Evolutionary conservation across 2,329 filamentous ascomycete species (phyloP).

Genomic region (Raffaelea arxii): DNA sequence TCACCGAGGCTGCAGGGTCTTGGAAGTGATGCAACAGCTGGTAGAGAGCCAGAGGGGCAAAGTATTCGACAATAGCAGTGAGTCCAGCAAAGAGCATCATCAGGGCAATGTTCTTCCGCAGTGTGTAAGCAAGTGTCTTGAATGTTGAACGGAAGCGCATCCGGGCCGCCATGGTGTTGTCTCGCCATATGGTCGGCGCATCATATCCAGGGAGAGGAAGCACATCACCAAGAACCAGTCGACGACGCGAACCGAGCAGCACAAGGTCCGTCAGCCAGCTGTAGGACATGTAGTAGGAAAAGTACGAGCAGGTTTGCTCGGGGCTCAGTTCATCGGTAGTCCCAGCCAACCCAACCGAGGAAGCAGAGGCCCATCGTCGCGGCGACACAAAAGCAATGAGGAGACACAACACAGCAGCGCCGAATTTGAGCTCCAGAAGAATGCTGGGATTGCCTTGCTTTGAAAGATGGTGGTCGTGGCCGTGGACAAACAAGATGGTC

Average conservation of each 20-base stretch:
- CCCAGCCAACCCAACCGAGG: constrained; percentile 26
- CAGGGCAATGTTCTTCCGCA: constrained; percentile 29
- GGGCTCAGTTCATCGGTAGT: constrained; percentile 30
- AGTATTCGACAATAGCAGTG: constrained; percentile 34
- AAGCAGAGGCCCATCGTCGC: constrained; percentile 39
- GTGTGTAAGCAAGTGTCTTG: constrained; percentile 33
- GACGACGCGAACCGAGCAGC: constrained; percentile 34
- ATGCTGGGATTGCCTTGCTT: constrained; percentile 22
- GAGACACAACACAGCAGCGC: constrained; percentile 13
- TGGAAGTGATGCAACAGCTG: constrained; percentile 41
- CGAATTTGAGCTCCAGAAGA: constrained; percentile 57
- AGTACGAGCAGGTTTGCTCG: constrained; percentile 39
- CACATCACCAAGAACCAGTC: constrained; percentile 35
- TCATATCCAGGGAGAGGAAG: constrained; percentile 45
- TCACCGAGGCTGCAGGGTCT: constrained; percentile 30
- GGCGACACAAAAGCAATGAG: constrained; percentile 34
- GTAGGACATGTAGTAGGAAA: constrained; percentile 40
- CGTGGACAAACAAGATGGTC: neutral
- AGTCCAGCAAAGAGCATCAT: constrained; percentile 34
- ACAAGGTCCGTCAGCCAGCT: constrained; percentile 40
- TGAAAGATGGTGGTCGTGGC: neutral
- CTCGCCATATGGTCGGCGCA: constrained; percentile 38
- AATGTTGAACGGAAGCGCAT: constrained; percentile 31
- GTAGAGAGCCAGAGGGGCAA: constrained; percentile 45
- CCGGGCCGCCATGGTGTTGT: constrained; percentile 32